Evolutionary conservation across 371 early-diverging fungal genomes (phyloP), one percentile per base, ranked within the genome.

Genomic region (Apophysomyces ossiformis): DNA sequence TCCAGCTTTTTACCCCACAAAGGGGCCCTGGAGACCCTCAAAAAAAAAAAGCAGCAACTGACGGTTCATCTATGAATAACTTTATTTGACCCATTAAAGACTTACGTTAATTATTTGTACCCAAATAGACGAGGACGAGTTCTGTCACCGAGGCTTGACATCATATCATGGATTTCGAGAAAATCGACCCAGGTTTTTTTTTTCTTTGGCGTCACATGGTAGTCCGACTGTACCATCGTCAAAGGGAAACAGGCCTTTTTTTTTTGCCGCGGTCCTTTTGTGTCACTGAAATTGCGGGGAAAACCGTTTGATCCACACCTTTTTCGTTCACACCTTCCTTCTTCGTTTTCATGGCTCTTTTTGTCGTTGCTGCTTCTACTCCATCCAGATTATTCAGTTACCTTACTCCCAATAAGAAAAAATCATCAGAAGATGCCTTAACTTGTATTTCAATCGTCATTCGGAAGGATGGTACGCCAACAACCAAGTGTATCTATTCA

Each of bases 401-500:
- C 26, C 21, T 50, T 50, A 18, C 54, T 9, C 5, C 54, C 2
- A 7, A 16, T 0, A 50, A 50, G 54, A 50, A 11, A 21, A 50
- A 21, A 2, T 50, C 54, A 1, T 50, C 54, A 21, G 54, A 50
- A 16, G 54, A 50, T 50, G 54, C 54, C 3, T 50, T 50, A 21
- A 59, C 66, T 2, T 65, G 61, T 39, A 63, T 70, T 18, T 58
- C 63, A 12, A 66, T 70, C n/a, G 57, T 66, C 32, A 38, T 61
- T 4, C 63, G 61, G 9, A 70, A 70, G 39, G 70, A 70, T 58
- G 70, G 70, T 15, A 58, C 45, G 11, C 50, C 59, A 16, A 63
- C 58, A 7, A 54, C 70, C n/a, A 66, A 65, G 56, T 70, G 70
- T 21, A 26, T 50, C 21, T 50, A 50, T 5, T 50, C 54, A 9